Percentiles rank a stretch among this genome's conserved stretches.
Evolutionary conservation across 1,284 basidiomycete genomes (phyloP).

Genomic region (Jaminaea rosea): DNA sequence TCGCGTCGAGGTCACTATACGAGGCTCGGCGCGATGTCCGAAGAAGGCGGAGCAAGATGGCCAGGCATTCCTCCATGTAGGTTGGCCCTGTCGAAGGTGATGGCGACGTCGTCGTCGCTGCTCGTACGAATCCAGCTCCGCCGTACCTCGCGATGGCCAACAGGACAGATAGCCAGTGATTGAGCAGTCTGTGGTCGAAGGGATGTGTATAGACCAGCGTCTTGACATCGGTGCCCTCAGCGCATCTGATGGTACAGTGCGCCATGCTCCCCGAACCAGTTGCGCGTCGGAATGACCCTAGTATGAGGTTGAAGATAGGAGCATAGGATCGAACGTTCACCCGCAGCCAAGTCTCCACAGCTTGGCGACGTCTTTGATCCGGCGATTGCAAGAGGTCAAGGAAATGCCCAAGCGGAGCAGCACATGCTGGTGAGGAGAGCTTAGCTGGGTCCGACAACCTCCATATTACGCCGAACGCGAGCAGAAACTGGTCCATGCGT

Average conservation of each 20-base stretch:
- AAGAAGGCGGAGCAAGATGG: constrained; percentile 12
- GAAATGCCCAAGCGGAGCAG: constrained; percentile 70
- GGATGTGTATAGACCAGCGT: constrained; percentile 62
- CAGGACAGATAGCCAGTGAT: constrained; percentile 63
- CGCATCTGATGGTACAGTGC: too few species aligned
- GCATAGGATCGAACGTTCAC: constrained; percentile 26
- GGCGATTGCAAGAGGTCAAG: constrained; percentile 60
- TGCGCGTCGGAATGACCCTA: too few species aligned
- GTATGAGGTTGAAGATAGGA: constrained; percentile 26
- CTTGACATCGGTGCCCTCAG: too few species aligned
- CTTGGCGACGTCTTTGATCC: constrained; percentile 19
- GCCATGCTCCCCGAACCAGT: too few species aligned
- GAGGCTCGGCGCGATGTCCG: not conserved
- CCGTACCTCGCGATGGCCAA: constrained; percentile 73
- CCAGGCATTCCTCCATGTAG: constrained; percentile 6
- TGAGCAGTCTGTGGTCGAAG: constrained; percentile 66
- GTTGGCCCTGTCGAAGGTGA: not conserved
- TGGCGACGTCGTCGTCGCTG: not conserved
- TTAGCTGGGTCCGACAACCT: constrained; percentile 62
- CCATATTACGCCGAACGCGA: constrained; percentile 89
- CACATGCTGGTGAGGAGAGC: constrained; percentile 27
- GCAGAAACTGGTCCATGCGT: constrained; percentile 62
- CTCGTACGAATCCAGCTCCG: constrained; percentile 65
- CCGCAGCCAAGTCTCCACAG: constrained; percentile 31
- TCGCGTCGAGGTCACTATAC: not conserved